phyloP scores from a whole-genome alignment of 148 eudicot species.

The Dianthus caryophyllus region DNA sequence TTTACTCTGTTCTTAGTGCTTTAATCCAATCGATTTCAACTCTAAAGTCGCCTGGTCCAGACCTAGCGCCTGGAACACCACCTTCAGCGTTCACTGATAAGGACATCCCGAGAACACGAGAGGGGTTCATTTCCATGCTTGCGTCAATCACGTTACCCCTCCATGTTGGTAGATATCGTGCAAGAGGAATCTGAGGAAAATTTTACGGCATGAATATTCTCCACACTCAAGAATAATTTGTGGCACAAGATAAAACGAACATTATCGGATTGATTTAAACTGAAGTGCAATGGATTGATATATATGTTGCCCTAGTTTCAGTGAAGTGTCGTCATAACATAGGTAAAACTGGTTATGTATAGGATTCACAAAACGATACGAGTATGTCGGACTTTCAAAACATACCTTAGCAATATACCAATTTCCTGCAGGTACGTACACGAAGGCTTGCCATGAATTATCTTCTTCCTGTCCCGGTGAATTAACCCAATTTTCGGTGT shows the following conservation, averaged over 20 bases:
- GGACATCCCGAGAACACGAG: slow-evolving; percentile 85
- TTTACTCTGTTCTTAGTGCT: slow-evolving; percentile 60
- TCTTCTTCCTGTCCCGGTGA: slow-evolving; percentile 96
- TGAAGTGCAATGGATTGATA: background rate
- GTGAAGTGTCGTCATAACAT: too few relatives aligned
- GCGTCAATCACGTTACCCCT: slow-evolving; percentile 90
- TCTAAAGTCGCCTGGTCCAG: slow-evolving; percentile 85
- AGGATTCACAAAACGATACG: background rate
- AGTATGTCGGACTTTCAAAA: slow-evolving; percentile 16
- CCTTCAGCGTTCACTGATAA: slow-evolving; percentile 89
- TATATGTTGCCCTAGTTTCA: background rate
- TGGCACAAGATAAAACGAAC: background rate
- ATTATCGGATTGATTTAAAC: too few relatives aligned
- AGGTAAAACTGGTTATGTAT: background rate
- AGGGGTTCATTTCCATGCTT: slow-evolving; percentile 85
- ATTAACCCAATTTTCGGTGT: slow-evolving; percentile 98
- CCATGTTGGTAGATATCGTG: slow-evolving; percentile 93
- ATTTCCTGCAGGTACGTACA: slow-evolving; percentile 76
- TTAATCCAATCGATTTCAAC: slow-evolving; percentile 93
- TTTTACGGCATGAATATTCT: background rate
- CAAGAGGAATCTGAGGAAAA: slow-evolving; percentile 71
- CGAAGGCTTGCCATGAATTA: slow-evolving; percentile 98
- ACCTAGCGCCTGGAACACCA: slow-evolving; percentile 73
- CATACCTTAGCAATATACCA: slow-evolving; percentile 95
- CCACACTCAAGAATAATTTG: background rate